Evolutionary conservation across 2,329 filamentous ascomycete species (phyloP), one percentile per base, ranked within the genome.

Genomic region (Lachnellula occidentalis): DNA sequence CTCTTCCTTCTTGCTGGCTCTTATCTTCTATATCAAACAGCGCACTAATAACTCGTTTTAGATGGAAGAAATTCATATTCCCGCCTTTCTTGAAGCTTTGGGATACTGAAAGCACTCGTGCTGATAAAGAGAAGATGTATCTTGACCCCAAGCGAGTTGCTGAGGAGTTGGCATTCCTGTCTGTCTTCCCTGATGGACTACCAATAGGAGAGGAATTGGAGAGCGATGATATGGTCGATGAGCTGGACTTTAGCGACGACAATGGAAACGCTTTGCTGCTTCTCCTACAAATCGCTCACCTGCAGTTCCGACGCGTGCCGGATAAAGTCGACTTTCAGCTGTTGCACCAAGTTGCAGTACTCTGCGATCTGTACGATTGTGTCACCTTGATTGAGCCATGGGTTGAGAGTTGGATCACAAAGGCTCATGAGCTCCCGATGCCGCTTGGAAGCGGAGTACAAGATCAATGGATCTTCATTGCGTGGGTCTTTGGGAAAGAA

Each of bases 321-420:
- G n/a, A 1, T 6, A 45, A n/a, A 1, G 24, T 58, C 14, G n/a
- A 7, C 2, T 54, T 39, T n/a, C 17, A 45, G 1, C 12, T 41
- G 4, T 45, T 60, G 14, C 47, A 50, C 4, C 5, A 48, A 2
- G 34, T 58, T 34, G 58, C 58, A 1, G 36, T 58, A 6, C 21
- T 58, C 7, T 48, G 41, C 12, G 58, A 60, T 39, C 45, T 53
- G 34, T 58, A 58, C 34, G 45, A 60, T n/a, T 57, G 52, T 41
- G 22, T 48, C 5, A 34, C 41, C 9, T 24, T 52, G 5, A 36
- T 59, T 3, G 15, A 45, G 12, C 55, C 55, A 6, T 59, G 57
- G 55, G 15, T 59, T 6, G 5, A 17, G 6, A 36, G 15, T 5
- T 53, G 56, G 50, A 14, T 42, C 31, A 24, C 3, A 7, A 15